Evolutionary conservation across 129 eudicot species (phyloP), one percentile per base, ranked within the genome.

Genomic region (Chrysanthemum seticuspe): DNA sequence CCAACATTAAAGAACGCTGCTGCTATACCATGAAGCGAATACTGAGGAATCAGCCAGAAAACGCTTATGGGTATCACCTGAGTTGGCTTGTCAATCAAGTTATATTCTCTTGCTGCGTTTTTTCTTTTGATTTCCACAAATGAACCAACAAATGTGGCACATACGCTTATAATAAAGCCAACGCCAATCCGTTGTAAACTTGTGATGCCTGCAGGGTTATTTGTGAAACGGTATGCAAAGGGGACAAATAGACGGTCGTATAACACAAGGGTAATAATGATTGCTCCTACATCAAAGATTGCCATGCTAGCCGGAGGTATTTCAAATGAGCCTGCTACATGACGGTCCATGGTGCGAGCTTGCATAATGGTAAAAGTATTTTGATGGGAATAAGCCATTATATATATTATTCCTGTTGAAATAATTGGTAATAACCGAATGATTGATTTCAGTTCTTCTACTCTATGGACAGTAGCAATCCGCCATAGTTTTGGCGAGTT

Each of bases 321-420:
- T 76, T 87, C 31, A 58, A 91, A 87, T 2, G 91, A 78, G 58
- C 79, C 63, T 27, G 94, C 78, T 6, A 91, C 54, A 75, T 79
- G 91, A 18, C 97, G 88, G 71, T 91, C 83, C 97, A 91, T 91
- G 80, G 85, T 79, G 11, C 95, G 89, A 36, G 97, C 97, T 80
- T 91, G 97, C 59, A 77, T 79, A 36, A 91, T 27, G 31, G 83
- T 83, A 64, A 91, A 91, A 74, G 86, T 87, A 31, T 52, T 57
- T 27, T 81, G 88, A 56, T 91, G 89, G 7, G 97, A 81, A 45
- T 83, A 72, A 10, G 95, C 83, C 58, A 92, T 83, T 7, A 78
- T 80, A n/a, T 62, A 79, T 40, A 91, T 59, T 25, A 91, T 84
- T 15, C 86, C 87, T 1, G 91, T 86, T 13, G 84, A 76, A 83